Base-by-base conservation (phyloP, 1,284 basidiomycete genomes). In the Polyporus tsugae region DNA sequence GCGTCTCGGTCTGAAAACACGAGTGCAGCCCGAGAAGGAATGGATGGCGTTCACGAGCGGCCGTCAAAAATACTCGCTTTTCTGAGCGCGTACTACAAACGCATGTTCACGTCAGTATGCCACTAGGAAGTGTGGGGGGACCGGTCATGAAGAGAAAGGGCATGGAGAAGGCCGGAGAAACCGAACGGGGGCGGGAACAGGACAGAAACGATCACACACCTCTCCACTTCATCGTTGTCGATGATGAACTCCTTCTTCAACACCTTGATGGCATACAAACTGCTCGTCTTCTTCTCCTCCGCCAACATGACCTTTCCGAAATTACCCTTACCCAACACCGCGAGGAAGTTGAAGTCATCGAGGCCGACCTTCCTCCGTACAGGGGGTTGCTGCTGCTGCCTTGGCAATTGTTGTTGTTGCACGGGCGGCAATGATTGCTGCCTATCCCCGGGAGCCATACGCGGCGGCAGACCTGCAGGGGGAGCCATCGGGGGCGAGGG, bases 241-340 rank as follows among this genome's bases (percentile, higher is more conserved):
- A 99, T 99, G 80, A 99, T 99, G 78, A 99, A 99, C 83, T 99
- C 98, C 81, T 99, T 99, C 87, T 99, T 99, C 79, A 99, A 82
- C 46, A 99, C 98, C 83, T 99, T 99, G 87, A 99, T 99, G n/a
- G 98, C 98, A 80, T 95, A 99, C 69, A 99, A 82, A 68, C 88
- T 90, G 76, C 91, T 95, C 36, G 91, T 88, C 77, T 88, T 91
- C 88, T 99, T 99, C 85, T 99, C 98, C 82, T 99, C 98, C 22
- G 98, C 98, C 66, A 99, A 85, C 98, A 99, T 99, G 82, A 99
- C 98, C 82, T 99, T 99, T 67, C 98, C 98, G 77, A 99, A 99
- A 82, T 99, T 99, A 78, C 98, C 98, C 82, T 99, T 99, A 68
- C 98, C 98, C 39, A 99, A 89, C 22, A 99, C 98, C 25, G 98